Evolutionary conservation across 805 yeast genomes (phyloP).

Genomic region (Scheffersomyces spartinae): DNA sequence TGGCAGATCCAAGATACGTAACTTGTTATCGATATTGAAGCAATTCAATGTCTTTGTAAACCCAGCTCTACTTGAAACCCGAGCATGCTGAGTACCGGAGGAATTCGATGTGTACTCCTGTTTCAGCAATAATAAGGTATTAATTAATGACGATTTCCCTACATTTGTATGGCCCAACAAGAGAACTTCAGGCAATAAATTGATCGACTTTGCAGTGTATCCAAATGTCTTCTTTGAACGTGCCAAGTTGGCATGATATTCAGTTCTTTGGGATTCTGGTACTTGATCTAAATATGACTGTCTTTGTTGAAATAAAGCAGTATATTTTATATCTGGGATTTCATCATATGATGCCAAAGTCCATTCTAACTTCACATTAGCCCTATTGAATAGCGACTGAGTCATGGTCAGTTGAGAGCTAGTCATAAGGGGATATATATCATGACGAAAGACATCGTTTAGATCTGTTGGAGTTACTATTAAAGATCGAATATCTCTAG

Average conservation of each 20-base stretch:
- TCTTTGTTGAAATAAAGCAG: conserved; percentile 9
- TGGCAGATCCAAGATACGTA: conserved; percentile 74
- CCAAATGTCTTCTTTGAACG: conserved; percentile 18
- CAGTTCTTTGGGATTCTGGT: conserved; percentile 4
- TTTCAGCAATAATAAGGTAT: conserved; percentile 39
- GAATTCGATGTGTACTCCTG: conserved; percentile 11
- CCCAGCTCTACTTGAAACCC: conserved; percentile 44
- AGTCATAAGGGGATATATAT: conserved; percentile 6
- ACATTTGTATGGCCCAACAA: conserved; percentile 77
- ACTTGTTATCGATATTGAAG: conserved; percentile 50
- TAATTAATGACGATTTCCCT: conserved; percentile 74
- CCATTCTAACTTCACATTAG: conserved; percentile 48
- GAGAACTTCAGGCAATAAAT: conserved; percentile 54
- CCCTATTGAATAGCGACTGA: conserved; percentile 29
- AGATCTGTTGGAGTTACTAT: conserved; percentile 14
- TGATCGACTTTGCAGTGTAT: conserved; percentile 18
- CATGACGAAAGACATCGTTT: conserved; percentile 10
- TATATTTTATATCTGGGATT: conserved; percentile 45
- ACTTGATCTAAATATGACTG: conserved; percentile 8
- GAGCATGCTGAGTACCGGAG: conserved; percentile 32
- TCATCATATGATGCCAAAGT: conserved; percentile 38
- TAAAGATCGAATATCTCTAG: conserved; percentile 3
- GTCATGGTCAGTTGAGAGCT: conserved; percentile 9
- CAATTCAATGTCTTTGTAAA: conserved; percentile 57
- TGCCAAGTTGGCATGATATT: conserved; percentile 9